phyloP scores from a whole-genome alignment of 1,284 basidiomycete species.

The Leccinum fallax region DNA sequence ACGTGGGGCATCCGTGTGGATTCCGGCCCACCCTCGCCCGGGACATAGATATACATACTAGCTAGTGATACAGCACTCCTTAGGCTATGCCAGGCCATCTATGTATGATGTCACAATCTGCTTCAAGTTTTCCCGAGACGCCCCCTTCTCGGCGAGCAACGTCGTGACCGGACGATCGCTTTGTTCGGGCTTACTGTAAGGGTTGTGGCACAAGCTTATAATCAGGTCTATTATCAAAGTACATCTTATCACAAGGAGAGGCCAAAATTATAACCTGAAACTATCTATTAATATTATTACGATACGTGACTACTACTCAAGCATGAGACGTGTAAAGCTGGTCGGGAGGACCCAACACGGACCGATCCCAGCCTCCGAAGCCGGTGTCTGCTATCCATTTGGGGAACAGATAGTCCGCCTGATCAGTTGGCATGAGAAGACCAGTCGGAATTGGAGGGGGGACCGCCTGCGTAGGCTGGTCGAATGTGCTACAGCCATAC shows the following conservation, averaged over 20 bases:
- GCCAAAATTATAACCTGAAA: too few relatives aligned
- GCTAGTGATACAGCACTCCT: background rate
- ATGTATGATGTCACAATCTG: too few relatives aligned
- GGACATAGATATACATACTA: background rate
- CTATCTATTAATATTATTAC: background rate
- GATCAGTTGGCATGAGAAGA: background rate
- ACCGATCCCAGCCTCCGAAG: constrained; percentile 21
- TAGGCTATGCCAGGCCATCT: background rate
- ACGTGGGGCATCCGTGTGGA: background rate
- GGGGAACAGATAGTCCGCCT: constrained; percentile 24
- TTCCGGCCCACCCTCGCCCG: background rate
- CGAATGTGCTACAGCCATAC: constrained; percentile 12
- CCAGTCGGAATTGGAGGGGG: background rate
- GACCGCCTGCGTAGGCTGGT: background rate
- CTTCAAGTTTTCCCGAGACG: too few relatives aligned
- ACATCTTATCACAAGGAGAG: too few relatives aligned
- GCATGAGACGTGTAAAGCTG: background rate
- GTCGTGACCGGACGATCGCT: too few relatives aligned
- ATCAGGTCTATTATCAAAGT: too few relatives aligned
- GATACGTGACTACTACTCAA: background rate
- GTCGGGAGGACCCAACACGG: background rate
- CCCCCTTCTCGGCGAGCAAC: too few relatives aligned
- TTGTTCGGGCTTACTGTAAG: too few relatives aligned
- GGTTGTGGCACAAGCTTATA: too few relatives aligned
- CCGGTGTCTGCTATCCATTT: constrained; percentile 29